phyloP scores from a whole-genome alignment of 2,329 filamentous ascomycete species.

The Hypomyces perniciosus region DNA sequence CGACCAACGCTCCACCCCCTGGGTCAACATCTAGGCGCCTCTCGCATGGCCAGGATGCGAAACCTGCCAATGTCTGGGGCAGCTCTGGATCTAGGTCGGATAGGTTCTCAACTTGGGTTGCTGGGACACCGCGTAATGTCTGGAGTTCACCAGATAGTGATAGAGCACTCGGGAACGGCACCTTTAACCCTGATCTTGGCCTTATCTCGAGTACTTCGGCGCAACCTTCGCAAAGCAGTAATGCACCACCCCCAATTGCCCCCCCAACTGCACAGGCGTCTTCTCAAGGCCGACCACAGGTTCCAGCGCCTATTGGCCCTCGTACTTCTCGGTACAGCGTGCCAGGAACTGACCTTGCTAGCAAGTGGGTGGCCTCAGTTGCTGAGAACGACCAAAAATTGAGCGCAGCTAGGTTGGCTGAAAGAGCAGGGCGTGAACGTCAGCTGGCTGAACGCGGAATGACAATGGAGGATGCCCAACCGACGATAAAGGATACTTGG shows the following conservation, averaged over 20 bases:
- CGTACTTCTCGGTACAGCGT: constrained; percentile 23
- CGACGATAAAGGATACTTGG: constrained; percentile 50
- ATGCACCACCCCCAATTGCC: constrained; percentile 42
- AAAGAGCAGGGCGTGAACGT: constrained; percentile 37
- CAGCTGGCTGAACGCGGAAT: constrained; percentile 40
- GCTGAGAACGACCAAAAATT: constrained; percentile 43
- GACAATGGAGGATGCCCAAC: constrained; percentile 39
- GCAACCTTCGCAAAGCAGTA: constrained; percentile 27
- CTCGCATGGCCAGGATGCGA: constrained; percentile 28
- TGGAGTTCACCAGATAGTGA: constrained; percentile 71
- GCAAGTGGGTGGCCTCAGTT: constrained; percentile 38
- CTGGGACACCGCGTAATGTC: constrained; percentile 50
- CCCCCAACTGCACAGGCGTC: constrained; percentile 27
- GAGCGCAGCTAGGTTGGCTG: constrained; percentile 32
- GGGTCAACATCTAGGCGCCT: constrained; percentile 21
- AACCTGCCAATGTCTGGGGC: constrained; percentile 33
- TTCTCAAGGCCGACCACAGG: constrained; percentile 24
- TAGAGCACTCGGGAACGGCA: constrained; percentile 69
- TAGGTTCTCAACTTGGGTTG: constrained; percentile 46
- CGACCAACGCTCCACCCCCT: constrained; percentile 14
- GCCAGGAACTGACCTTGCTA: constrained; percentile 28
- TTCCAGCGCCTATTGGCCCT: constrained; percentile 28
- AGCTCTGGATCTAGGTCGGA: constrained; percentile 38
- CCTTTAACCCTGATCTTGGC: constrained; percentile 60
- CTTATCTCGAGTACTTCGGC: constrained; percentile 36